Percentiles rank a stretch among this genome's conserved stretches.
Conservation (phyloP, 352 stramenopile species). For the Globisporangium spinosum region DNA sequence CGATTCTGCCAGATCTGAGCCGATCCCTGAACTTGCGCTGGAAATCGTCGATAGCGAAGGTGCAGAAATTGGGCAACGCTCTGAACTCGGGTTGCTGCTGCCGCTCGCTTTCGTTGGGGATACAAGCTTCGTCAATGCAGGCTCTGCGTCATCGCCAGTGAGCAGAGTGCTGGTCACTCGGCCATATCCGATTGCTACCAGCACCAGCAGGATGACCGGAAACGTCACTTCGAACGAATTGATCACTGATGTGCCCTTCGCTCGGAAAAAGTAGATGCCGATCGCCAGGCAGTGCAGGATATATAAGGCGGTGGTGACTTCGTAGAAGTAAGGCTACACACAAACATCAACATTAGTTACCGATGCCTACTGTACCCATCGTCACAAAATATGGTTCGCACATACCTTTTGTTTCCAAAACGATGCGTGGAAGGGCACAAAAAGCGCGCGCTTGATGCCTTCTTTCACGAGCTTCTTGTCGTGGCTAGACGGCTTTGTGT, state of each 20-base stretch:
- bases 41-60: slow-evolving; percentile 15
- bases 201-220: slow-evolving; percentile 47
- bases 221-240: slow-evolving; percentile 72
- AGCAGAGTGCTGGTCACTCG: slow-evolving; percentile 72
- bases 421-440: slow-evolving; percentile 64
- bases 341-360: background rate
- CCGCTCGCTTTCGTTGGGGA: slow-evolving; percentile 39
- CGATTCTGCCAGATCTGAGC: slow-evolving; percentile 59
- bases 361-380: too few species aligned
- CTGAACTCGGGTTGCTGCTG: slow-evolving; percentile 1
- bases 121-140: slow-evolving; percentile 47
- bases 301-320: slow-evolving; percentile 54
- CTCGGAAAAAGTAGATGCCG: slow-evolving; percentile 47
- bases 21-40: slow-evolving; percentile 39
- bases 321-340: slow-evolving; percentile 59
- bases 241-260: slow-evolving; percentile 41
- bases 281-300: slow-evolving; percentile 42
- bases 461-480: slow-evolving; percentile 78
- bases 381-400: background rate
- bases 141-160: slow-evolving; percentile 43
- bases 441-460: slow-evolving; percentile 59
- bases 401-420: slow-evolving; percentile 73
- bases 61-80: slow-evolving; percentile 20
- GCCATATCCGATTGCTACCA: slow-evolving; percentile 75
- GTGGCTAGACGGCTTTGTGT: slow-evolving; percentile 80